These are phyloP conservation scores for Colletotrichum sp. DNA, from an alignment of 2,329 filamentous ascomycete species.

Conservation along the genomic window DNA sequence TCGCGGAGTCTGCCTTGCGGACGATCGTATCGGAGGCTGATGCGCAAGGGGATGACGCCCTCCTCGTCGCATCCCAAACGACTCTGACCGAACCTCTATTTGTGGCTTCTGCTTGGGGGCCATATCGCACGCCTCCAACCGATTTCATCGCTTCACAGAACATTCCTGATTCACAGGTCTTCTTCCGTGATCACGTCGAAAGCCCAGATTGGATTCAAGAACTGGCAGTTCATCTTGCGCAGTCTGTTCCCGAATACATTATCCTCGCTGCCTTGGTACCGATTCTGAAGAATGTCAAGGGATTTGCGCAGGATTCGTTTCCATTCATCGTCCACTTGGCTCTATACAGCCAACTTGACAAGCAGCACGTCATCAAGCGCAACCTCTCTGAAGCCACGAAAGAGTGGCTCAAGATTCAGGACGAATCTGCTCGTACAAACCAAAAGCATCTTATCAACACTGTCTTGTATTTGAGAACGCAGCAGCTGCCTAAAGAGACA, in stretches of 20 bases:
- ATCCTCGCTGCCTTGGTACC: conserved; percentile 72
- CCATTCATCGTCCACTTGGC: conserved; percentile 87
- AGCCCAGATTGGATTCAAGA: conserved; percentile 64
- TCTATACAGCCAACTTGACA: conserved; percentile 70
- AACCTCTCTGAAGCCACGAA: conserved; percentile 70
- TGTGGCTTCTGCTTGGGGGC: conserved; percentile 61
- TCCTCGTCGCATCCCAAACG: conserved; percentile 56
- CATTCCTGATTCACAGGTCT: conserved; percentile 33
- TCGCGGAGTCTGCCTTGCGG: conserved; percentile 66
- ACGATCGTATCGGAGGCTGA: conserved; percentile 60
- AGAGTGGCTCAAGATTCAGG: conserved; percentile 63
- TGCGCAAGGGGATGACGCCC: conserved; percentile 48
- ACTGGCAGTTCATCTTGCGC: conserved; percentile 66
- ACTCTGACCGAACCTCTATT: conserved; percentile 58
- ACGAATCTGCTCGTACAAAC: conserved; percentile 45
- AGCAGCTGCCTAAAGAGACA: conserved; percentile 73
- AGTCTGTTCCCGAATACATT: conserved; percentile 64
- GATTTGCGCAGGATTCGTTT: conserved; percentile 76
- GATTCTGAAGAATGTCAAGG: conserved; percentile 68
- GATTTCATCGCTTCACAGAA: conserved; percentile 37
- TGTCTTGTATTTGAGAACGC: conserved; percentile 87
- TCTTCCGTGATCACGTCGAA: conserved; percentile 45
- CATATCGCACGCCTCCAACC: conserved; percentile 60
- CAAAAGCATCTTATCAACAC: conserved; percentile 77
- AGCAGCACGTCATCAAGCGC: conserved; percentile 62